A percentile compares a stretch with the other conserved stretches of the same genome.
These are phyloP conservation scores for Eremothecium coryli DNA, from an alignment of 1,139 yeast species.

Conservation along the genomic window DNA sequence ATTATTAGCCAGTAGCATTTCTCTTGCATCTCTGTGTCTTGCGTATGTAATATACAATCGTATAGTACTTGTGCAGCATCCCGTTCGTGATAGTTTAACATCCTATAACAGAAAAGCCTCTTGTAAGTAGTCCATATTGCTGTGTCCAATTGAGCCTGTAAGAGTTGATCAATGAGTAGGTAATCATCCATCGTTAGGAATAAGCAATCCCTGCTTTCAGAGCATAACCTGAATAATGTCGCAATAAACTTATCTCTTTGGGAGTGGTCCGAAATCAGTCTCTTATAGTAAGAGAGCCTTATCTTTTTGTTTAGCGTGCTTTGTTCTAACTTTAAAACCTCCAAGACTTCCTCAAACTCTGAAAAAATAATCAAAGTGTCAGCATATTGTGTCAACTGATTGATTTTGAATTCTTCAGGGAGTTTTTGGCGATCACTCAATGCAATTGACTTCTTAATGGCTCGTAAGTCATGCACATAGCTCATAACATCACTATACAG, in stretches of 20 bases:
- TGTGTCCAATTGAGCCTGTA: slow-evolving; percentile 13
- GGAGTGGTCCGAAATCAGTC: slow-evolving; percentile 20
- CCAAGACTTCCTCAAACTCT: slow-evolving; percentile 25
- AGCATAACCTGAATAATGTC: slow-evolving; percentile 19
- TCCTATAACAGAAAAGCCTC: slow-evolving; percentile 24
- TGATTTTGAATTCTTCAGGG: slow-evolving; percentile 17
- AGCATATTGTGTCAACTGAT: slow-evolving; percentile 23
- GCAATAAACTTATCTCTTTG: slow-evolving; percentile 19
- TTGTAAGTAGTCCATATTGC: slow-evolving; percentile 21
- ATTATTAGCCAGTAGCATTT: slow-evolving; percentile 22
- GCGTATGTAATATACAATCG: slow-evolving; percentile 14
- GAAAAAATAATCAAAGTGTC: slow-evolving; percentile 22
- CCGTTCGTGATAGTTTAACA: slow-evolving; percentile 23
- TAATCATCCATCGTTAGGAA: slow-evolving; percentile 29
- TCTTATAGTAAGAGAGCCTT: slow-evolving; percentile 20
- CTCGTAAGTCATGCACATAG: slow-evolving; percentile 20
- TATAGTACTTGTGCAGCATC: slow-evolving; percentile 29
- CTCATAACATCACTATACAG: slow-evolving; percentile 15
- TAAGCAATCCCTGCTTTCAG: slow-evolving; percentile 9
- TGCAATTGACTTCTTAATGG: slow-evolving; percentile 25
- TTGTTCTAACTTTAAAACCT: slow-evolving; percentile 26
- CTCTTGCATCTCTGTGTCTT: slow-evolving; percentile 12
- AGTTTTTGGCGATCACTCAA: slow-evolving; percentile 16
- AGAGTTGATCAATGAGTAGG: slow-evolving; percentile 41
- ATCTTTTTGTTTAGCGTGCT: slow-evolving; percentile 14